phyloP scores from a whole-genome alignment of 768 basidiomycete species.

The Imleria badia region DNA sequence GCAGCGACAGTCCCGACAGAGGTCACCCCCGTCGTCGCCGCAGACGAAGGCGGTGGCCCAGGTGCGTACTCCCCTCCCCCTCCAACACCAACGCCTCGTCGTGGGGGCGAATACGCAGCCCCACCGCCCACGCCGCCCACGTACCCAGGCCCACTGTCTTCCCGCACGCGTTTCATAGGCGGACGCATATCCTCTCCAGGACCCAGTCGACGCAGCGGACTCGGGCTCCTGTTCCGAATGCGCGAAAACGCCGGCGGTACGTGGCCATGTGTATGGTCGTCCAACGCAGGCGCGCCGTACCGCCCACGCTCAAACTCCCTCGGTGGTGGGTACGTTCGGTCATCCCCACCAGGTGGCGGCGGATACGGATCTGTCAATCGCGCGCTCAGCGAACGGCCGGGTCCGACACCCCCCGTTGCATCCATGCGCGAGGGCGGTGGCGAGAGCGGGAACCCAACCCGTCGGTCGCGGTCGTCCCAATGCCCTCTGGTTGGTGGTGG shows the following conservation, averaged over 20 bases:
- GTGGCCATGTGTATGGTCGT: conserved; percentile 3
- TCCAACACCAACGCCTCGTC: too few relatives aligned
- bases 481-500: conserved; percentile 21
- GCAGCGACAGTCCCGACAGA: too few relatives aligned
- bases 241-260: conserved; percentile 37
- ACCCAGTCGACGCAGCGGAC: conserved; percentile 32
- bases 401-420: neutral
- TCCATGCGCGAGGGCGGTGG: conserved; percentile 24
- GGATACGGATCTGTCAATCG: conserved; percentile 30
- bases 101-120: conserved; percentile 31
- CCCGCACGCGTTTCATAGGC: conserved; percentile 46
- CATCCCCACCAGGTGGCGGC: conserved; percentile 12
- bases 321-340: conserved; percentile 24
- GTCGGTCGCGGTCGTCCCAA: conserved; percentile 45
- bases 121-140: neutral
- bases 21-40: too few relatives aligned
- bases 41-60: conserved; percentile 23
- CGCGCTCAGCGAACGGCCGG: conserved; percentile 28
- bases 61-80: conserved; percentile 18
- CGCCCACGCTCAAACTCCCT: conserved; percentile 34
- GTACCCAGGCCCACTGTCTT: conserved; percentile 35
- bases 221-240: conserved; percentile 47
- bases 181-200: conserved; percentile 36
- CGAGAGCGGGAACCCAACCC: conserved; percentile 25
- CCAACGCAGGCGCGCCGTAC: conserved; percentile 20